Base-by-base conservation (phyloP, 768 basidiomycete species). In the Mycena venus region DNA sequence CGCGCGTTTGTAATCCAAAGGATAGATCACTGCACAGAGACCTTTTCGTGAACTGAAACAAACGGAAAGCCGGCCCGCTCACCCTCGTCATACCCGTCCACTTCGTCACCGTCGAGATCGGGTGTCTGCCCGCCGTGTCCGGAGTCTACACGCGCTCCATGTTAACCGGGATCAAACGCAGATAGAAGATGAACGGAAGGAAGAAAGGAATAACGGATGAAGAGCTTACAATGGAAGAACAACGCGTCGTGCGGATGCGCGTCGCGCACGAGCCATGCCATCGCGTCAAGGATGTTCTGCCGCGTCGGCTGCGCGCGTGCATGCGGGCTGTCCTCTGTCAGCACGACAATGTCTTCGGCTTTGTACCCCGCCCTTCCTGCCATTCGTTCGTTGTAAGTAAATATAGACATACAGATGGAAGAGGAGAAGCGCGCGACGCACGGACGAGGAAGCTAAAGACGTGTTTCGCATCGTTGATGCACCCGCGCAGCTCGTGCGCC, bases 81-180 rank as follows among this genome's bases (percentile, higher is more conserved):
- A 92, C 92, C 91, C 88, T 96, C 95, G 74, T 97, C 95, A 66
- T 85, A 90, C 9, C 96, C 96, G 77, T 95, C 94, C 0, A 87
- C 84, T 82, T 97, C 93, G 76, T 96, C 95, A 4, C 94, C 95
- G 76, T 95, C 89, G 2, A 84, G 73, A 82, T 98, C 96, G 65
- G 86, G 87, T 3, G 93, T 92, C 80, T 97, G 97, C 12, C 97
- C 98, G n/a, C 98, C 98, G 78, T 99, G 97, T 0, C 97, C 98
- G 1, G 97, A 98, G 83, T 96, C 94, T 95, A 66, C 10, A 25
- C 9, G 1, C 40, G 29, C 29, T 14, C n/a, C 58, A 64, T 14
- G 53, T 32, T 14, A 76, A 59, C 34, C 63, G 40, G 49, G n/a
- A n/a, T n/a, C n/a, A n/a, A n/a, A n/a, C n/a, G n/a, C n/a, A n/a